A percentile compares a stretch with the other conserved stretches of the same genome.
Conservation (phyloP, 148 eudicot species). For the Cornus controversa region DNA sequence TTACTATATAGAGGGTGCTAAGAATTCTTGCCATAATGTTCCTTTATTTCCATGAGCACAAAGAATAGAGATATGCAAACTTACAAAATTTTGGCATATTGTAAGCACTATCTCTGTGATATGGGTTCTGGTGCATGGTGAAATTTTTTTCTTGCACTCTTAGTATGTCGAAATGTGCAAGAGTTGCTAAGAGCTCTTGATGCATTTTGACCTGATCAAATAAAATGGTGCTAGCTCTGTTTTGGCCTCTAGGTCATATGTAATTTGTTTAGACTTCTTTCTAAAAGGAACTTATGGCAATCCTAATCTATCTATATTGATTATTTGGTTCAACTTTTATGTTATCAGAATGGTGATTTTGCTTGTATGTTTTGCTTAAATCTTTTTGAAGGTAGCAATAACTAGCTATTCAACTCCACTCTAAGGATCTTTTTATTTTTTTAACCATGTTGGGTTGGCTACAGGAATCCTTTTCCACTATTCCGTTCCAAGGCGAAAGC, state of each 20-base stretch:
- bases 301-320: not conserved
- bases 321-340: not conserved
- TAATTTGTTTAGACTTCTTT: not conserved
- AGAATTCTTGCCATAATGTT: not conserved
- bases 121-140: not conserved
- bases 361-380: not conserved
- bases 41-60: not conserved
- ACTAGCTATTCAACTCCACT: not conserved
- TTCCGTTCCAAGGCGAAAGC: too few species aligned
- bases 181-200: not conserved
- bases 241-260: not conserved
- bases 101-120: not conserved
- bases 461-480: too few species aligned
- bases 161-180: not conserved
- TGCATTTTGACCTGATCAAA: not conserved
- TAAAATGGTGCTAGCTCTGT: not conserved
- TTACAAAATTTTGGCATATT: not conserved
- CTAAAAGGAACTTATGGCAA: not conserved
- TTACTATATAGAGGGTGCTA: not conserved
- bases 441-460: too few species aligned
- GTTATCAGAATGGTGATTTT: not conserved
- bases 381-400: not conserved
- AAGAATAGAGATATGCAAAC: not conserved
- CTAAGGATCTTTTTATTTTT: too few species aligned
- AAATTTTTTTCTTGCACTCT: not conserved